Evolutionary conservation across 179 eudicot species (phyloP).

Genomic region (Spergularia azorica): DNA sequence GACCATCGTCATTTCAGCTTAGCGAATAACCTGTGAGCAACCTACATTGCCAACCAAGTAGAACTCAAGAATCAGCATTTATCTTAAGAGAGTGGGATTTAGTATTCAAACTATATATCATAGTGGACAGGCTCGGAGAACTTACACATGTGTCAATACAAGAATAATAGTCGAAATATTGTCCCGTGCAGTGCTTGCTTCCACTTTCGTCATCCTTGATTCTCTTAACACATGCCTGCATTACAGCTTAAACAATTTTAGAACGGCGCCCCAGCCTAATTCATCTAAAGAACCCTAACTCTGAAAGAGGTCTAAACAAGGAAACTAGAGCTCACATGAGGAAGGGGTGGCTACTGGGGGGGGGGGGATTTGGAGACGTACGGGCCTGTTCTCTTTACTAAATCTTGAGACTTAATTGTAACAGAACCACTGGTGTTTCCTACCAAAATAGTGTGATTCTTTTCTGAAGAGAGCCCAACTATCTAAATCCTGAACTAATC

Average conservation of each 20-base stretch:
- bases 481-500: no score
- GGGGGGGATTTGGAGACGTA: no score
- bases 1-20: conserved; percentile 42
- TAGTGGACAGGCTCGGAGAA: neutral
- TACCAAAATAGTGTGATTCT: no score
- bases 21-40: conserved; percentile 47
- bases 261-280: neutral
- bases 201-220: conserved; percentile 66
- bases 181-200: conserved; percentile 78
- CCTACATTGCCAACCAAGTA: conserved; percentile 33
- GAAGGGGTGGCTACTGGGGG: no score
- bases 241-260: neutral
- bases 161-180: conserved; percentile 69
- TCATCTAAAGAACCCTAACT: neutral
- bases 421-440: no score
- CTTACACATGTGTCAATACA: conserved; percentile 80
- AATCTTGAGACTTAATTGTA: no score
- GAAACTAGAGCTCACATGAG: neutral
- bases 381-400: no score
- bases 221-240: conserved; percentile 65
- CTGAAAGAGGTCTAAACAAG: neutral
- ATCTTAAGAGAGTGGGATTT: neutral
- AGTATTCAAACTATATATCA: neutral
- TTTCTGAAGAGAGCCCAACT: no score
- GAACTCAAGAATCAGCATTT: neutral